Conservation (phyloP, 805 yeast genomes). For the Spathaspora sp. region DNA sequence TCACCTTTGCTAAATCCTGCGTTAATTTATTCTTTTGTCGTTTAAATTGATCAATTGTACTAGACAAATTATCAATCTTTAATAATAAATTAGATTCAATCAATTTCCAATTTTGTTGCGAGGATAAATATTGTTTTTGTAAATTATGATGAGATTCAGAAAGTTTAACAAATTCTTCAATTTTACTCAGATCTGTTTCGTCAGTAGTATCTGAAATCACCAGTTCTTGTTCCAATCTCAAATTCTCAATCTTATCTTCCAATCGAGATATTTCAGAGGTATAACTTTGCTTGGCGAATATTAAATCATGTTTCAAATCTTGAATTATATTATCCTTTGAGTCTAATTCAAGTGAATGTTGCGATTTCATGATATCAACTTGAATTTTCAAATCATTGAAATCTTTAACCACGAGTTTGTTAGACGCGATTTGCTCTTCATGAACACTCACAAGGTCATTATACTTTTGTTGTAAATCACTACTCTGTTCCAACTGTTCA, state of each 20-base stretch:
- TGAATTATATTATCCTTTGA: constrained; percentile 29
- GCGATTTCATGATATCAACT: constrained; percentile 26
- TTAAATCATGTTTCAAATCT: constrained; percentile 27
- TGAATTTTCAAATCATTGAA: constrained; percentile 30
- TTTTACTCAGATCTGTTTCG: constrained; percentile 17
- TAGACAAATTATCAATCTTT: constrained; percentile 37
- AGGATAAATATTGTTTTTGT: constrained; percentile 69
- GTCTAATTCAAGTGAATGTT: constrained; percentile 29
- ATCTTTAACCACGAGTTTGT: constrained; percentile 18
- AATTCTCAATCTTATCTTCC: constrained; percentile 67
- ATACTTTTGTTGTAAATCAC: constrained; percentile 23
- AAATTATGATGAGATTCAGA: constrained; percentile 50
- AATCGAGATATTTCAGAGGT: constrained; percentile 50
- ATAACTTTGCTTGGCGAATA: constrained; percentile 29
- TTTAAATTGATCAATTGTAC: constrained; percentile 25
- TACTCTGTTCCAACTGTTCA: constrained; percentile 13
- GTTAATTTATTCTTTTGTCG: constrained; percentile 25
- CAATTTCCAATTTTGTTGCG: constrained; percentile 78
- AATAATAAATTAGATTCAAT: constrained; percentile 65
- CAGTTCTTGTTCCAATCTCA: constrained; percentile 59
- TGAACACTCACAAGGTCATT: constrained; percentile 19
- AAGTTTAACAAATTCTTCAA: constrained; percentile 38
- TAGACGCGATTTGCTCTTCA: constrained; percentile 20
- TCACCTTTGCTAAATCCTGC: constrained; percentile 31
- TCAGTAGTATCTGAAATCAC: constrained; percentile 1